phyloP scores from a whole-genome alignment of 805 yeast species.

The Martiniozyma abietophila region DNA sequence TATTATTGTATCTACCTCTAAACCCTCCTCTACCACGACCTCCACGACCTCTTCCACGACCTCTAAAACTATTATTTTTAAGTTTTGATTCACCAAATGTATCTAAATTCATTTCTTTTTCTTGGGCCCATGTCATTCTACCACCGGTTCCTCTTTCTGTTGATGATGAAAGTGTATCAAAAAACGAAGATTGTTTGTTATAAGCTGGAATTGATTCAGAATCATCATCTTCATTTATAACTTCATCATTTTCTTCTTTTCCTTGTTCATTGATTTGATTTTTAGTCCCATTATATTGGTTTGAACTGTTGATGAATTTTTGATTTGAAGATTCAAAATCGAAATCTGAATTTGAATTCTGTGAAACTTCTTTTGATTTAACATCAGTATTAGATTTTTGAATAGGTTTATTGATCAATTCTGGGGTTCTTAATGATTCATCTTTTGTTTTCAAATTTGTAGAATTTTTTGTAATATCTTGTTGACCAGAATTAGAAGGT shows the following conservation, averaged over 20 bases:
- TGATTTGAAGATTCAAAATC: too few relatives aligned
- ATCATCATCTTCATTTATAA: background rate
- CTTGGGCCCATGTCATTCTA: conserved; percentile 60
- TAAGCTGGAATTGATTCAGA: conserved; percentile 42
- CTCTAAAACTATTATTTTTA: conserved; percentile 13
- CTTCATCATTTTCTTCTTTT: background rate
- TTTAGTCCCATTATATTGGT: too few relatives aligned
- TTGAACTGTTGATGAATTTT: too few relatives aligned
- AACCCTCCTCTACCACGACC: conserved; percentile 30
- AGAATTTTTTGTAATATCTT: too few relatives aligned
- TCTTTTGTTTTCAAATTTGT: too few relatives aligned
- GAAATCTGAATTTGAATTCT: too few relatives aligned
- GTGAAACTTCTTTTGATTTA: too few relatives aligned
- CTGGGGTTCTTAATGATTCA: too few relatives aligned
- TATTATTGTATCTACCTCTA: conserved; percentile 17
- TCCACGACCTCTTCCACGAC: conserved; percentile 39
- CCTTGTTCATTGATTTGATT: background rate
- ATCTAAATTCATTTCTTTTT: conserved; percentile 63
- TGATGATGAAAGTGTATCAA: conserved; percentile 75
- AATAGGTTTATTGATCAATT: too few relatives aligned
- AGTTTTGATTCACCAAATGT: conserved; percentile 65
- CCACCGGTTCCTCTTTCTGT: conserved; percentile 35
- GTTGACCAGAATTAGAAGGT: too few relatives aligned
- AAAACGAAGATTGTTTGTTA: conserved; percentile 77
- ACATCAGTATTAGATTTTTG: too few relatives aligned